These are phyloP conservation scores for Coprinellus micaceus DNA, from an alignment of 768 basidiomycete species.

Conservation along the genomic window DNA sequence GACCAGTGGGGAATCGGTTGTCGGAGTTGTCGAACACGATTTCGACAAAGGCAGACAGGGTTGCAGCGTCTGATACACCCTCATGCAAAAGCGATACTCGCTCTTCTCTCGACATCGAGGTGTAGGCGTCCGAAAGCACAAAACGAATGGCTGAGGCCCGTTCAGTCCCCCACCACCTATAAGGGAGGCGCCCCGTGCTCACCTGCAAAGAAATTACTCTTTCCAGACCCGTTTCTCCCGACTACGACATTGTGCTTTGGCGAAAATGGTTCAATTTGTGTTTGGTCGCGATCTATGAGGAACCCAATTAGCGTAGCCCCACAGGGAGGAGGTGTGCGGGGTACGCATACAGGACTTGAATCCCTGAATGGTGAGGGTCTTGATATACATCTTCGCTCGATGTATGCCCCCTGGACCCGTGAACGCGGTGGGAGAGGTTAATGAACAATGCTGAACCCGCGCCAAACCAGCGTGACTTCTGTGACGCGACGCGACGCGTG, in stretches of 20 bases:
- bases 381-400: conserved; percentile 62
- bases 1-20: conserved; percentile 88
- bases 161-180: neutral
- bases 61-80: conserved; percentile 82
- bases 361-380: conserved; percentile 87
- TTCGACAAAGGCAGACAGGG: conserved; percentile 90
- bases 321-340: neutral
- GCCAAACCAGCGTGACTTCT: neutral
- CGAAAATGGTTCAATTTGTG: conserved; percentile 91
- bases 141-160: conserved; percentile 79
- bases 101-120: conserved; percentile 91
- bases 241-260: conserved; percentile 95
- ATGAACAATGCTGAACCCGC: neutral
- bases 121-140: conserved; percentile 95
- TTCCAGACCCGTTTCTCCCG: conserved; percentile 95
- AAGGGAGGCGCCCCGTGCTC: conserved; percentile 21
- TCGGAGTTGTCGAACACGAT: conserved; percentile 96
- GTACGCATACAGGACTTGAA: conserved; percentile 93
- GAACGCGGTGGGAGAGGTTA: neutral
- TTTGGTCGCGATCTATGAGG: conserved; percentile 73
- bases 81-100: conserved; percentile 92
- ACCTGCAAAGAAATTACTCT: conserved; percentile 98
- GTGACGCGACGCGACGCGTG: conserved; percentile 12
- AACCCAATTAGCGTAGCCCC: conserved; percentile 6
- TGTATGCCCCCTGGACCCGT: neutral